Evolutionary conservation across 192 early-diverging fungal genomes (phyloP), one percentile per base, ranked within the genome.

Genomic region (Umbelopsis isabellina): DNA sequence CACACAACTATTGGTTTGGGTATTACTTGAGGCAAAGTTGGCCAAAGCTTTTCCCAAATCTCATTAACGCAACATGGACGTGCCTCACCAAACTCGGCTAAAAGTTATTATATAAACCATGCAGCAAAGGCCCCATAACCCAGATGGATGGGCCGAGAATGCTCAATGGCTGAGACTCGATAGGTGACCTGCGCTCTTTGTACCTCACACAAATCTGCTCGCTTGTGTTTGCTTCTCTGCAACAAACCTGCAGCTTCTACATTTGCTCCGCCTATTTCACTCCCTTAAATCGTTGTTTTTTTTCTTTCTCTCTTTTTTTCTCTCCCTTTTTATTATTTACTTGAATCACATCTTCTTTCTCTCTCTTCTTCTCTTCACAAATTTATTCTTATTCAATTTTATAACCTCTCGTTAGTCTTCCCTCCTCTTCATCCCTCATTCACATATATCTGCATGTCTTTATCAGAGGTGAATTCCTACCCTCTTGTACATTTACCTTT

Each of bases 401-500:
- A 10, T 10, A 41, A 10, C 37, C 6, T 41, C 6, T 10, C 37
- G 2, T 61, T 61, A 16, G 48, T 49, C 20, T 10, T 49, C 16
- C 20, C 11, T 16, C 41, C 49, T 23, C 45, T 27, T 37, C 41
- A 64, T n/a, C 4, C 18, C 68, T 45, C 22, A 33, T 50, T 50
- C 18, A 16, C 15, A 20, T 21, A 6, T 16, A 20, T 16, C 55
- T 61, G 30, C 25, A 61, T 61, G 55, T n/a, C 25, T 61, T 61
- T 30, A 35, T 61, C 30, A 30, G 55, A 61, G 55, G 55, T 61
- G 55, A 61, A 61, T 61, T 35, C 55, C 33, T 61, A 61, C 55
- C 55, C 55, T 61, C 55, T 61, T 61, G 55, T 61, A 61, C 25
- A 61, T 61, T 25, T 61, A 61, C 55, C 55, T 61, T 61, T 61